A percentile compares a stretch with the other conserved stretches of the same genome.
These are phyloP conservation scores for Pachyrhizus erosus DNA, from an alignment of 306 rosid species.

Conservation along the genomic window DNA sequence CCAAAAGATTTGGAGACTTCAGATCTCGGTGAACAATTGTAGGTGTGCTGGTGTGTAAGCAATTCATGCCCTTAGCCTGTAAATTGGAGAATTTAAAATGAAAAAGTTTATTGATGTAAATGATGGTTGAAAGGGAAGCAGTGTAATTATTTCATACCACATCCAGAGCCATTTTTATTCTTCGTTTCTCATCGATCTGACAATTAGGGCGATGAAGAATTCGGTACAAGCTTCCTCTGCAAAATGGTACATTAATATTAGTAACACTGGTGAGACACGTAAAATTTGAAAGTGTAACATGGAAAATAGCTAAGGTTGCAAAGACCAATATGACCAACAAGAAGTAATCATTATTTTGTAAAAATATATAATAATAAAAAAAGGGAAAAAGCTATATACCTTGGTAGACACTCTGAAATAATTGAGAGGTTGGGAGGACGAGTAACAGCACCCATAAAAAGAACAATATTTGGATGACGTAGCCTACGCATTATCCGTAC, in stretches of 20 bases:
- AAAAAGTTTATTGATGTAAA: conserved; percentile 37
- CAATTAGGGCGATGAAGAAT: conserved; percentile 90
- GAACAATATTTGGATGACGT: conserved; percentile 98
- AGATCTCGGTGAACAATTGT: conserved; percentile 98
- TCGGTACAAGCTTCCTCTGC: conserved; percentile 92
- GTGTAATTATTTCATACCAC: conserved; percentile 68
- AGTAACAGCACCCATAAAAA: conserved; percentile 98
- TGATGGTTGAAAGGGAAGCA: conserved; percentile 24
- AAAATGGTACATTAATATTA: conserved; percentile 42
- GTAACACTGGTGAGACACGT: conserved; percentile 3
- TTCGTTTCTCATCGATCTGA: conserved; percentile 88
- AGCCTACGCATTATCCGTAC: conserved; percentile 96
- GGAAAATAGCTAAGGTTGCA: conserved; percentile 34
- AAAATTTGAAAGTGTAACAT: conserved; percentile 26
- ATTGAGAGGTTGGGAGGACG: conserved; percentile 98
- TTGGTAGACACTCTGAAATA: conserved; percentile 94
- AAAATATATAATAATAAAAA: conserved; percentile 1
- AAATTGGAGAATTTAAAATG: conserved; percentile 43
- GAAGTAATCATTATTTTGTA: conserved; percentile 2
- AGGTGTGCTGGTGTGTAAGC: conserved; percentile 91
- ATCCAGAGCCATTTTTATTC: conserved; percentile 98
- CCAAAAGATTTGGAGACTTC: conserved; percentile 97
- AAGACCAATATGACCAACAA: conserved; percentile 24
- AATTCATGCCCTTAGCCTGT: conserved; percentile 99
- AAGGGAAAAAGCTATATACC: conserved; percentile 57